Evolutionary conservation across 2,329 filamentous ascomycete genomes (phyloP).

Genomic region (Ophiostoma fasciatum): DNA sequence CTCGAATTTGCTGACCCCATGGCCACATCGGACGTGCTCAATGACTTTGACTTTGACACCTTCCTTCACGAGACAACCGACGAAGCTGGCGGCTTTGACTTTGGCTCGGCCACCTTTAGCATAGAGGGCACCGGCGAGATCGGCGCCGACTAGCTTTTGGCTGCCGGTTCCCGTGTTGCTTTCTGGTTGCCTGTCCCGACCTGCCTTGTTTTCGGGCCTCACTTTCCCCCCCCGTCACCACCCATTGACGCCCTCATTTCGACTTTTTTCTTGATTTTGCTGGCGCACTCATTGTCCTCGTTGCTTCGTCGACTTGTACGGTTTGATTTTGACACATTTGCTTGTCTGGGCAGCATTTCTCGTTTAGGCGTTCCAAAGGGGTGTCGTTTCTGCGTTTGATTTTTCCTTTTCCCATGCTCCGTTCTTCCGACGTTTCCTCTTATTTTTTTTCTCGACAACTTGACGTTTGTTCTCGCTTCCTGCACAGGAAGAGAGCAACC

Average conservation of each 20-base stretch:
- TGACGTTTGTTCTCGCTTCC: not conserved
- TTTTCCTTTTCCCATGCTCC: not conserved
- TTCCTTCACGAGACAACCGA: slow-evolving; percentile 45
- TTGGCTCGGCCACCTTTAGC: slow-evolving; percentile 33
- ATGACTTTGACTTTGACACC: slow-evolving; percentile 55
- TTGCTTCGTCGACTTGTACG: no score
- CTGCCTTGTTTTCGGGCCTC: not conserved
- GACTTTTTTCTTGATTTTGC: not conserved
- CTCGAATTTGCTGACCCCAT: slow-evolving; percentile 44
- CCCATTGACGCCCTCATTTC: no score
- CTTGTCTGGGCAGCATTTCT: no score
- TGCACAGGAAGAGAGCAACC: no score
- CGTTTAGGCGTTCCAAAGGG: no score
- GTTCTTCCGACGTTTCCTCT: not conserved
- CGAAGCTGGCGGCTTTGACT: slow-evolving; percentile 37
- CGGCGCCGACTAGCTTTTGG: slow-evolving; percentile 8
- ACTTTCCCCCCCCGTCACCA: no score
- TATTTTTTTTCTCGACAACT: not conserved
- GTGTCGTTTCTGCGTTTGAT: no score
- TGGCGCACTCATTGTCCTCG: no score
- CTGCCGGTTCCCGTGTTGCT: not conserved
- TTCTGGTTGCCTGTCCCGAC: not conserved
- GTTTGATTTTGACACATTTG: no score
- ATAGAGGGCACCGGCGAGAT: slow-evolving; percentile 42
- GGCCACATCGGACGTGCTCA: slow-evolving; percentile 40